These are phyloP conservation scores for Diaporthe citrichinensis DNA, from an alignment of 2,329 filamentous ascomycete genomes.

Conservation along the genomic window DNA sequence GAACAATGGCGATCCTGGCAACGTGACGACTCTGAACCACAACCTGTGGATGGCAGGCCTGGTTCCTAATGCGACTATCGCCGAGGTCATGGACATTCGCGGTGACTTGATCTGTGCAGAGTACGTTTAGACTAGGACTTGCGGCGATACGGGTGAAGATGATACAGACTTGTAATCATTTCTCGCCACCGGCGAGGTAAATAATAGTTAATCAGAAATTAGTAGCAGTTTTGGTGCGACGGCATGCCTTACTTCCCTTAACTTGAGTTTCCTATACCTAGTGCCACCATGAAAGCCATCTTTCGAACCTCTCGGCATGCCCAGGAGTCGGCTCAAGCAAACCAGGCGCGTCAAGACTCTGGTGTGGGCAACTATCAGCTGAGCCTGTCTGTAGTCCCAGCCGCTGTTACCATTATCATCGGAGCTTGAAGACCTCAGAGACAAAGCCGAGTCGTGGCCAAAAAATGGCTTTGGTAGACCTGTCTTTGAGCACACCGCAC, in stretches of 20 bases:
- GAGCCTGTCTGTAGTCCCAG: background rate
- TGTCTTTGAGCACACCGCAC: background rate
- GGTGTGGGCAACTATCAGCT: background rate
- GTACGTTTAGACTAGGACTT: slow-evolving; percentile 4
- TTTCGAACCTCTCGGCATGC: background rate
- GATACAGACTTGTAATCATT: background rate
- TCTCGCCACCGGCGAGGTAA: background rate
- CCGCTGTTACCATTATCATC: background rate
- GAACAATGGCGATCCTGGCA: slow-evolving; percentile 22
- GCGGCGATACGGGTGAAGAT: too few relatives aligned
- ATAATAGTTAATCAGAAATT: background rate
- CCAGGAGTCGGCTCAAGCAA: background rate
- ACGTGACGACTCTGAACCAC: slow-evolving; percentile 32
- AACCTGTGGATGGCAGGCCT: slow-evolving; percentile 27
- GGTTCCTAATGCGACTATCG: slow-evolving; percentile 25
- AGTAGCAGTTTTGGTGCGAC: background rate
- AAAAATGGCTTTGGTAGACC: background rate
- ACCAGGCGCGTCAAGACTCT: background rate
- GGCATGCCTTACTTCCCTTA: background rate
- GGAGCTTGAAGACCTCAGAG: background rate
- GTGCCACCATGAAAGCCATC: background rate
- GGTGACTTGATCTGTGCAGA: slow-evolving; percentile 23
- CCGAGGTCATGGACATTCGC: slow-evolving; percentile 28
- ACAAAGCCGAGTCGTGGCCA: background rate
- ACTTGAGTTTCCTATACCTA: background rate